A percentile compares a stretch with the other conserved stretches of the same genome.
These are phyloP conservation scores for Emmonsiellopsis sp. DNA, from an alignment of 2,329 filamentous ascomycete genomes.

Conservation along the genomic window DNA sequence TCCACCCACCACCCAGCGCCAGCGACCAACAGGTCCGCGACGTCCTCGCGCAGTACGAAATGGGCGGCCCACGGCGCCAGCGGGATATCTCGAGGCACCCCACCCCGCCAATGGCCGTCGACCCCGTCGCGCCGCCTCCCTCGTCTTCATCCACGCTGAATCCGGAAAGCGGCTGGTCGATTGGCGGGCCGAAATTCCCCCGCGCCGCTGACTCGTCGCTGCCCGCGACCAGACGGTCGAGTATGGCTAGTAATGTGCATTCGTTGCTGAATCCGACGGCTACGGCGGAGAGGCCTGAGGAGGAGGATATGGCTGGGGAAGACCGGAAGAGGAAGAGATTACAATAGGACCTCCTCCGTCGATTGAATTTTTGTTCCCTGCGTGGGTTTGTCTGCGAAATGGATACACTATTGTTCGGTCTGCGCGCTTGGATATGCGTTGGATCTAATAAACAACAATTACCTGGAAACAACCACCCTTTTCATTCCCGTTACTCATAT, in stretches of 20 bases:
- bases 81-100: constrained; percentile 41
- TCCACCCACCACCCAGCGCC: constrained; percentile 20
- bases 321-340: constrained; percentile 54
- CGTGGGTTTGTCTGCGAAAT: no score
- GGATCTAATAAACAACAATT: no score
- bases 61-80: constrained; percentile 44
- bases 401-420: no score
- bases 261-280: constrained; percentile 59
- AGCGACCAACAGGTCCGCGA: constrained; percentile 53
- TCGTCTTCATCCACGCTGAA: constrained; percentile 34
- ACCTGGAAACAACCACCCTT: no score
- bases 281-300: constrained; percentile 56
- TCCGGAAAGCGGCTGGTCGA: constrained; percentile 47
- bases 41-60: constrained; percentile 56
- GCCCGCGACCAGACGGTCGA: constrained; percentile 57
- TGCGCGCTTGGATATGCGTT: no score
- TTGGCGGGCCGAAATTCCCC: constrained; percentile 37
- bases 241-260: constrained; percentile 63
- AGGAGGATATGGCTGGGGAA: constrained; percentile 44
- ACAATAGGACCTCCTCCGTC: constrained; percentile 24
- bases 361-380: background rate
- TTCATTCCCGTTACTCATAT: no score
- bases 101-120: constrained; percentile 25
- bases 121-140: background rate
- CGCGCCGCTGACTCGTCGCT: constrained; percentile 30